These are phyloP conservation scores for Ogataea paraovalis DNA, from an alignment of 805 yeast genomes.

Conservation along the genomic window DNA sequence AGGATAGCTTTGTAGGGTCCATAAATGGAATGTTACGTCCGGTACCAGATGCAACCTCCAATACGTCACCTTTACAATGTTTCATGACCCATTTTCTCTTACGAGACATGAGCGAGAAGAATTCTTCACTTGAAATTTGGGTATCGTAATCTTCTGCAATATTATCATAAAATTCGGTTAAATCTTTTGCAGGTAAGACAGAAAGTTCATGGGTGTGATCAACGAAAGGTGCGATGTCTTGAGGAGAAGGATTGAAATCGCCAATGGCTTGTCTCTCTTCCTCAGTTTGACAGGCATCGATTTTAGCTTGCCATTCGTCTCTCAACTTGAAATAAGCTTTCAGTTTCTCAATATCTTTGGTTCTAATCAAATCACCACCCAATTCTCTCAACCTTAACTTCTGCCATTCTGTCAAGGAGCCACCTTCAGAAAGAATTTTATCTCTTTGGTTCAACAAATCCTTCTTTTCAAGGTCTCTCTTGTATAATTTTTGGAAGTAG, in stretches of 20 bases:
- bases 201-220: conserved; percentile 31
- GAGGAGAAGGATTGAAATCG: conserved; percentile 33
- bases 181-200: conserved; percentile 71
- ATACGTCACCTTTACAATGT: conserved; percentile 79
- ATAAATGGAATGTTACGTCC: conserved; percentile 86
- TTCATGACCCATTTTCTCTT: conserved; percentile 78
- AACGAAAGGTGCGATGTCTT: conserved; percentile 28
- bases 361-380: conserved; percentile 52
- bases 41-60: conserved; percentile 95
- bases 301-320: conserved; percentile 28
- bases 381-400: conserved; percentile 56
- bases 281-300: conserved; percentile 9
- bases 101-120: conserved; percentile 53
- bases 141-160: conserved; percentile 80
- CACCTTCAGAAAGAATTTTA: conserved; percentile 22
- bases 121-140: conserved; percentile 72
- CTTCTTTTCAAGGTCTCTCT: conserved; percentile 57
- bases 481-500: conserved; percentile 63
- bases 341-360: conserved; percentile 58
- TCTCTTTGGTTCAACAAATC: conserved; percentile 28
- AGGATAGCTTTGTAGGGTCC: conserved; percentile 52
- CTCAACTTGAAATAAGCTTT: conserved; percentile 55
- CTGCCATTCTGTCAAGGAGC: conserved; percentile 57
- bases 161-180: conserved; percentile 72
- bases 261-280: conserved; percentile 18